Conservation (phyloP, 2,329 filamentous ascomycete genomes). For the Alternaria tenuissima region DNA sequence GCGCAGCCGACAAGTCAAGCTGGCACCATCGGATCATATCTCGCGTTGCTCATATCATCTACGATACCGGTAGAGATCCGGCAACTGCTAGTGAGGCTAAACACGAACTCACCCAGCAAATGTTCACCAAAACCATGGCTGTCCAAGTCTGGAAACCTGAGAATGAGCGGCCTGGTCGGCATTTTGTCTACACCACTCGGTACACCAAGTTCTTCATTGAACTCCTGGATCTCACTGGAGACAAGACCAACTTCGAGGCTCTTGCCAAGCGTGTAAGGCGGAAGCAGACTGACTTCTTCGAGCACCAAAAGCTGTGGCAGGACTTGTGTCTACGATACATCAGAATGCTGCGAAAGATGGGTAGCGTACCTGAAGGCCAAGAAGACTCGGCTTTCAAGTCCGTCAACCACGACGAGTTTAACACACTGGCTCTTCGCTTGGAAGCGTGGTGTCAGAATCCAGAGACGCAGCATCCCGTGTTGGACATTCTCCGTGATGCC, state of each 20-base stretch:
- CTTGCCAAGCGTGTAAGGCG: conserved; percentile 81
- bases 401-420: conserved; percentile 71
- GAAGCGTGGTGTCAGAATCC: conserved; percentile 66
- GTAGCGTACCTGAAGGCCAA: conserved; percentile 65
- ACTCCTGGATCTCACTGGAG: conserved; percentile 76
- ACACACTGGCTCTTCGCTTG: conserved; percentile 65
- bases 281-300: conserved; percentile 77
- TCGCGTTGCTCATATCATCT: conserved; percentile 71
- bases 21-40: conserved; percentile 95
- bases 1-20: conserved; percentile 83
- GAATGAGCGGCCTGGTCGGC: conserved; percentile 80
- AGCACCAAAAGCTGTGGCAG: conserved; percentile 70
- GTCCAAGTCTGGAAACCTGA: conserved; percentile 97
- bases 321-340: conserved; percentile 67
- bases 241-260: conserved; percentile 78
- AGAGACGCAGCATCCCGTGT: conserved; percentile 56
- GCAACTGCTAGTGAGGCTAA: conserved; percentile 69
- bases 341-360: conserved; percentile 65
- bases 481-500: conserved; percentile 71
- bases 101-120: conserved; percentile 79
- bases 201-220: conserved; percentile 85
- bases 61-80: conserved; percentile 63
- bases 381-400: conserved; percentile 72
- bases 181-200: conserved; percentile 89
- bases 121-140: conserved; percentile 94